phyloP scores from a whole-genome alignment of 805 yeast species.

The Dipodascus albidus region DNA sequence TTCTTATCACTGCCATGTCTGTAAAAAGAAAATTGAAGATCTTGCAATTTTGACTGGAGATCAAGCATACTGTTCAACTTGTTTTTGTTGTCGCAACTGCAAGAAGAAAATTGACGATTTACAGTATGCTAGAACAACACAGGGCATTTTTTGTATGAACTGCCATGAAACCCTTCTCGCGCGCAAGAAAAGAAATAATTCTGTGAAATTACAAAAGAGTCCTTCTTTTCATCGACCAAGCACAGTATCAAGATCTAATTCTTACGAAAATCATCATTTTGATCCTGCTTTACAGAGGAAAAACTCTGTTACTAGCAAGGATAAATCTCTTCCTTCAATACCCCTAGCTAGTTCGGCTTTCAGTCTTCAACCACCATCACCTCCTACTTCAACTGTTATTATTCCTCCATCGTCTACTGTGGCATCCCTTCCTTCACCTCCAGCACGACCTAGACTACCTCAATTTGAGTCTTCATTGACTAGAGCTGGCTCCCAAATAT shows the following conservation, averaged over 20 bases:
- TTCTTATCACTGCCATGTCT: slow-evolving; percentile 79
- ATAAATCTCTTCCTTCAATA: slow-evolving; percentile 11
- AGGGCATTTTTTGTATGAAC: slow-evolving; percentile 84
- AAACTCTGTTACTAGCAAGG: background rate
- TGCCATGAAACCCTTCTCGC: slow-evolving; percentile 81
- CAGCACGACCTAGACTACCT: background rate
- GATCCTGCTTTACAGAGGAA: background rate
- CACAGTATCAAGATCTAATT: background rate
- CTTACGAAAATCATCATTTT: background rate
- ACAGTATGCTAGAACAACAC: slow-evolving; percentile 84
- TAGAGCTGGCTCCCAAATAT: background rate
- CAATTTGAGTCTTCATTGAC: background rate
- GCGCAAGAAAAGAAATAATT: slow-evolving; percentile 47
- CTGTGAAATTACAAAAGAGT: background rate
- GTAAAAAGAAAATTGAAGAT: slow-evolving; percentile 81
- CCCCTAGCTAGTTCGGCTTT: slow-evolving; percentile 4
- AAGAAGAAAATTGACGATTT: slow-evolving; percentile 76
- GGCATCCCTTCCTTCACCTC: background rate
- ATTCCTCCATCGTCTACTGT: background rate
- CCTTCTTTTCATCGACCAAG: background rate
- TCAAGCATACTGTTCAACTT: slow-evolving; percentile 83
- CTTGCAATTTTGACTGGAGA: slow-evolving; percentile 91
- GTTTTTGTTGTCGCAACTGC: slow-evolving; percentile 87
- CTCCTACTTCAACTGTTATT: background rate
- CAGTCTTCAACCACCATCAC: background rate